Evolutionary conservation across 2,329 filamentous ascomycete genomes (phyloP).

Genomic region (Mycogone perniciosa): DNA sequence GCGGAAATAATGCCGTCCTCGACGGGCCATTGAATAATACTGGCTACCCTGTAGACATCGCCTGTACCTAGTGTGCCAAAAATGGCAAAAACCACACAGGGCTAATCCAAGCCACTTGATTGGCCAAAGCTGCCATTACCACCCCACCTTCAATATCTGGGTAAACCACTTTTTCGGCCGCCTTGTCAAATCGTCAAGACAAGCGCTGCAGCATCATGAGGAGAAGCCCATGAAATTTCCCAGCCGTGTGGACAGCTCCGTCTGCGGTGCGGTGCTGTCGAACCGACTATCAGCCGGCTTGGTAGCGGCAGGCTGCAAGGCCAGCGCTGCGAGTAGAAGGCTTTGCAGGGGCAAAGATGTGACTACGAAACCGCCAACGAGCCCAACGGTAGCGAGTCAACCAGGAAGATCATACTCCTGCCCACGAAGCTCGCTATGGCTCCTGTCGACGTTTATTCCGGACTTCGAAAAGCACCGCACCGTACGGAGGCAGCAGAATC

Average conservation of each 20-base stretch:
- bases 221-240: slow-evolving; percentile 55
- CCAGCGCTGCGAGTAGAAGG: slow-evolving; percentile 19
- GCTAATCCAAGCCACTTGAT: background rate
- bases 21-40: too few species aligned
- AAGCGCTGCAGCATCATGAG: slow-evolving; percentile 35
- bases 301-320: slow-evolving; percentile 11
- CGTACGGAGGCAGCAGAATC: background rate
- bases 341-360: slow-evolving; percentile 20
- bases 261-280: slow-evolving; percentile 50
- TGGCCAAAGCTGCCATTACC: slow-evolving; percentile 5
- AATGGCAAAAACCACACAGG: background rate
- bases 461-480: slow-evolving; percentile 18
- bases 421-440: slow-evolving; percentile 31
- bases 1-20: too few species aligned
- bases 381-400: slow-evolving; percentile 1
- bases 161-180: slow-evolving; percentile 11
- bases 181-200: background rate
- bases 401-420: slow-evolving; percentile 20
- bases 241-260: slow-evolving; percentile 53
- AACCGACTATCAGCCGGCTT: slow-evolving; percentile 34
- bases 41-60: too few species aligned
- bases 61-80: too few species aligned
- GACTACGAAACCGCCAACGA: slow-evolving; percentile 14
- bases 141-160: slow-evolving; percentile 4
- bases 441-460: slow-evolving; percentile 36